Base-by-base conservation (phyloP, 768 basidiomycete species). In the Pleurotus platypus region DNA sequence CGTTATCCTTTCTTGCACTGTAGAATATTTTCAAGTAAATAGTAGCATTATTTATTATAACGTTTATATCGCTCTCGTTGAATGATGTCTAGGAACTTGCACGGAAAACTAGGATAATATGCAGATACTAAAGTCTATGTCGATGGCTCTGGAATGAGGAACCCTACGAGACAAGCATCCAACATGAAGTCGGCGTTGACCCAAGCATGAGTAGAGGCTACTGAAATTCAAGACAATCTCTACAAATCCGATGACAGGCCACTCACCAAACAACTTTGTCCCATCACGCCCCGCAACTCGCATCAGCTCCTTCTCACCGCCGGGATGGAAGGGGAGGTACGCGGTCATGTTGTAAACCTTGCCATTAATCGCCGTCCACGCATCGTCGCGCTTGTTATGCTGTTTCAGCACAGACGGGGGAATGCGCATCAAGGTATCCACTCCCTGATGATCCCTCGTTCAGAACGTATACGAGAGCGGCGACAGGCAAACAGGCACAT, bases 321-420 rank as follows among this genome's bases (percentile, higher is more conserved):
- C 96, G 1, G 96, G 96, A 70, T 98, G 96, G 64, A 87, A 99
- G 2, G 86, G 75, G 5, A 97, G 72, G 71, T 97, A 99, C 0
- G 90, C 83, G 2, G 94, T 94, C 50, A 99, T 91, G 67, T 98
- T 98, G 74, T 99, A 99, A 15, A 99, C 94, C 67, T 91, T 94
- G 55, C 93, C 94, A 63, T 87, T 84, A 74, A 98, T 86, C 0
- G 85, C 87, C 12, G 93, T 82, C 97, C 97, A 99, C 0, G 93
- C 94, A 70, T 99, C 95, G 40, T 88, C 87, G 37, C 75, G 79
- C 51, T 81, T 92, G 56, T 90, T 89, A 68, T 99, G 96, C 64
- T 78, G 66, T 65, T 90, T 91, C 40, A 95, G 76, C 58, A 87
- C 77, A 1, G 88, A 89, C 3, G 86, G 88, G 8, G 91, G 82